Conservation (phyloP, 305 asterid genomes). For the Rubia balearica region DNA sequence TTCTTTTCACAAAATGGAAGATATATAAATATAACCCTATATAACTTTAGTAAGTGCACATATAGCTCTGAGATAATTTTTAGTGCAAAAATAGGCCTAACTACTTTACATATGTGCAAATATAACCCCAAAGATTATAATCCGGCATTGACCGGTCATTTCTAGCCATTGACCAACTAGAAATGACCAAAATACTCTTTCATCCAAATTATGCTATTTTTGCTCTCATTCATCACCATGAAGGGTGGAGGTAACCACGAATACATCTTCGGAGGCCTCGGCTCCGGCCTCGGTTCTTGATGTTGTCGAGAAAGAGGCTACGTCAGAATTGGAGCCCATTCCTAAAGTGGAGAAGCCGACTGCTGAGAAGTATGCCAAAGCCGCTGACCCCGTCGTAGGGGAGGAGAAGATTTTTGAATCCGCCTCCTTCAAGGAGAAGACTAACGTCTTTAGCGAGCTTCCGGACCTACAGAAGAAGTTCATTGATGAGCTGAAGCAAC, state of each 20-base stretch:
- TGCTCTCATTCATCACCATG: not conserved
- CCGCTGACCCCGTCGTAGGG: not conserved
- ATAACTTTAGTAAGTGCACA: no score
- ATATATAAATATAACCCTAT: no score
- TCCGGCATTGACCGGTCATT: no score
- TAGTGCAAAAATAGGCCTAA: no score
- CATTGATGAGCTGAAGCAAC: constrained; percentile 55
- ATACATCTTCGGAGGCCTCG: constrained; percentile 25
- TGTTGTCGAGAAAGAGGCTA: constrained; percentile 42
- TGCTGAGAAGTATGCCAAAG: constrained; percentile 15
- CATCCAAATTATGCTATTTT: not conserved
- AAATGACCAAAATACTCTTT: no score
- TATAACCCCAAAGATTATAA: no score
- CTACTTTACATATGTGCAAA: no score
- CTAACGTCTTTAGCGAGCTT: constrained; percentile 69
- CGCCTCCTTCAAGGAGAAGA: constrained; percentile 66
- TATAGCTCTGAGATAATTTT: no score
- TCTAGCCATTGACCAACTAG: no score
- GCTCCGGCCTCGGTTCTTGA: constrained; percentile 34
- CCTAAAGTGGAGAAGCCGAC: constrained; percentile 38
- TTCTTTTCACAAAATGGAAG: constrained; percentile 35
- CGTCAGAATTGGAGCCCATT: constrained; percentile 33
- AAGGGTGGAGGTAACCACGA: constrained; percentile 71
- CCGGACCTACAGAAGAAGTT: constrained; percentile 75
- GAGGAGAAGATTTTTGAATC: constrained; percentile 47